Evolutionary conservation across 2,329 filamentous ascomycete genomes (phyloP).

Genomic region (Kalmusia sp.): DNA sequence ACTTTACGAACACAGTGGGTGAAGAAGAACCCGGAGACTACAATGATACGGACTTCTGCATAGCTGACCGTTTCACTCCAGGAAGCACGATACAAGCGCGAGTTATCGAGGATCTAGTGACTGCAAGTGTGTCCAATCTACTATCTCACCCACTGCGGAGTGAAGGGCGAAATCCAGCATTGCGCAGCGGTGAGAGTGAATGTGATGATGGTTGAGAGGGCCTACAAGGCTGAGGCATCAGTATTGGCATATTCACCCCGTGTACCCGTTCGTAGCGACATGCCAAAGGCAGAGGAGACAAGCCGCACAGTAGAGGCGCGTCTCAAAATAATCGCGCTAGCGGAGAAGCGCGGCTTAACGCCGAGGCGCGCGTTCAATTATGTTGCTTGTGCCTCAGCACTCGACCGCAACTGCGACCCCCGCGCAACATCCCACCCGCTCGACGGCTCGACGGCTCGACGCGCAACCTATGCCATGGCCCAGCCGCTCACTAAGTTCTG

Average conservation of each 20-base stretch:
- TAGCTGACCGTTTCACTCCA: too few relatives aligned
- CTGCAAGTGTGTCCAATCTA: too few relatives aligned
- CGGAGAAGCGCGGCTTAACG: constrained; percentile 10
- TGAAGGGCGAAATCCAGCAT: background rate
- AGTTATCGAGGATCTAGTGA: too few relatives aligned
- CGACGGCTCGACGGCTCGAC: background rate
- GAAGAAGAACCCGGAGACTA: too few relatives aligned
- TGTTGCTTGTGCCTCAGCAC: too few relatives aligned
- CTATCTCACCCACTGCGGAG: too few relatives aligned
- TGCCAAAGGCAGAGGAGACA: background rate
- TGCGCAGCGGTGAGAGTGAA: constrained; percentile 7
- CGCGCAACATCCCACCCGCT: background rate
- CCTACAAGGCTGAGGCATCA: background rate
- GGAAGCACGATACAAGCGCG: too few relatives aligned
- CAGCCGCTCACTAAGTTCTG: constrained; percentile 54
- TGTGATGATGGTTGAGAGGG: background rate
- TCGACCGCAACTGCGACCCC: too few relatives aligned
- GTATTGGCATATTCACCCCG: too few relatives aligned
- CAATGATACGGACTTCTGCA: too few relatives aligned
- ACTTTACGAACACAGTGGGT: background rate
- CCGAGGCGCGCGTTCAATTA: constrained; percentile 8
- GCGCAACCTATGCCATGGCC: constrained; percentile 32
- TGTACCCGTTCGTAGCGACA: too few relatives aligned
- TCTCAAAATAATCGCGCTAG: background rate
- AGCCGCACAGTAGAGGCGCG: background rate